phyloP scores from a whole-genome alignment of 306 rosid genomes.

The Cucumis melo region DNA sequence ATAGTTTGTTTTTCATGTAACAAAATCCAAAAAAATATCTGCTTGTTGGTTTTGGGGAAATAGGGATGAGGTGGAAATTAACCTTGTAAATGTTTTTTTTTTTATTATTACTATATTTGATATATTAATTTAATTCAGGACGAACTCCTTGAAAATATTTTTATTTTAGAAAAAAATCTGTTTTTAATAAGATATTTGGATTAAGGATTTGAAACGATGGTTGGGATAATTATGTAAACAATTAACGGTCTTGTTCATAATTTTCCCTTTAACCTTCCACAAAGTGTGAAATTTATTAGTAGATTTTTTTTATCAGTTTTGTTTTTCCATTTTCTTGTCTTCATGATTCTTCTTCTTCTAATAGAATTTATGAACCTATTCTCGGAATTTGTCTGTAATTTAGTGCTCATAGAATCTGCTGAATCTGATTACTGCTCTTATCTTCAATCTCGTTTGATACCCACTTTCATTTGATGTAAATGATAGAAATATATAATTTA shows the following conservation, averaged over 20 bases:
- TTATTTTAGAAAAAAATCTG: not conserved
- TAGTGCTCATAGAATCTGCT: not conserved
- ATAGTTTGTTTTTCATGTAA: not conserved
- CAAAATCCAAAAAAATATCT: not conserved
- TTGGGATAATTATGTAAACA: not conserved
- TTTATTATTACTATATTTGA: not conserved
- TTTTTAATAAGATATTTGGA: not conserved
- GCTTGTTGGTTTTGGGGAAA: not conserved
- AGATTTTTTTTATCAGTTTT: not conserved
- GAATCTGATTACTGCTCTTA: not conserved
- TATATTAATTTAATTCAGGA: not conserved
- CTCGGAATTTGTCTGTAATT: not conserved
- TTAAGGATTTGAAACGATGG: not conserved
- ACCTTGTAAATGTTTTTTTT: not conserved
- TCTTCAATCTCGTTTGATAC: not conserved
- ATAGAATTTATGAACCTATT: not conserved
- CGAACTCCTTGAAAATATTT: not conserved
- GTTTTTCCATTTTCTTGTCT: not conserved
- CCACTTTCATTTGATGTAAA: not conserved
- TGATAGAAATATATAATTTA: not conserved
- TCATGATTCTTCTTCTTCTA: not conserved
- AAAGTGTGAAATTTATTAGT: not conserved
- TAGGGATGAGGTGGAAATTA: not conserved
- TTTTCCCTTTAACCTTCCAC: not conserved
- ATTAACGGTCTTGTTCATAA: not conserved